Evolutionary conservation across 108 stramenopile species (phyloP), one percentile per base, ranked within the genome.

Genomic region (Pseudonitzschia multiseries): DNA sequence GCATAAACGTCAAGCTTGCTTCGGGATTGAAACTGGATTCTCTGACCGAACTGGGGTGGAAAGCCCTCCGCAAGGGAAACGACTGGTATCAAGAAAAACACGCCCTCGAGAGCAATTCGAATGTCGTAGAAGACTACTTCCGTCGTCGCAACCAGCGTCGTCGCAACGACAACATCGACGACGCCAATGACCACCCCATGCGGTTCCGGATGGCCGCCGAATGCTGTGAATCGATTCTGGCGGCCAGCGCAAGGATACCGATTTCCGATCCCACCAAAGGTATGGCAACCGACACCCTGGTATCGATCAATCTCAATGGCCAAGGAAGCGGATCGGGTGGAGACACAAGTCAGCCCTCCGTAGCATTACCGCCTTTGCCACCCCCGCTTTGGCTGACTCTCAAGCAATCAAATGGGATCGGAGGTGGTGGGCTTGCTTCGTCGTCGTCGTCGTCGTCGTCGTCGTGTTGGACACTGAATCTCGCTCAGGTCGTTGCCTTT

Each of bases 361-460:
- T 6, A 36, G 6, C 36, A 36, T 36, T 6, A 36, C 36, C 36
- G 36, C 3, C 56, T 22, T 46, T 8, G 8, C 43, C 59, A 42
- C 50, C 77, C 9, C 71, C 77, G 14, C 51, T 78, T 9, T 78
- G 77, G 77, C 28, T 78, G 67, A 78, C 71, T 18, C 33, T 78
- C 41, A 78, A 78, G 67, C 77, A 78, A 71, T 46, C 43, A 20
- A 40, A 17, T 24, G 24, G 29, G 9, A 20, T 4, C 54, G 28
- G 31, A 70, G 9, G 0, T 5, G 29, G n/a, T 20, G 5, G 21
- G 20, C n/a, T 22, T 1, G 27, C 31, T 33, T 22, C 59, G 26
- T 51, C 60, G 15, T 48, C 71, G 44, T 63, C 31, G 4, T 22
- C 59, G 26, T 51, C 60, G 15, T 48, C 71, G 44, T 63, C 31